Evolutionary conservation across 305 asterid genomes (phyloP), one percentile per base, ranked within the genome.

Genomic region (Lippia alba): DNA sequence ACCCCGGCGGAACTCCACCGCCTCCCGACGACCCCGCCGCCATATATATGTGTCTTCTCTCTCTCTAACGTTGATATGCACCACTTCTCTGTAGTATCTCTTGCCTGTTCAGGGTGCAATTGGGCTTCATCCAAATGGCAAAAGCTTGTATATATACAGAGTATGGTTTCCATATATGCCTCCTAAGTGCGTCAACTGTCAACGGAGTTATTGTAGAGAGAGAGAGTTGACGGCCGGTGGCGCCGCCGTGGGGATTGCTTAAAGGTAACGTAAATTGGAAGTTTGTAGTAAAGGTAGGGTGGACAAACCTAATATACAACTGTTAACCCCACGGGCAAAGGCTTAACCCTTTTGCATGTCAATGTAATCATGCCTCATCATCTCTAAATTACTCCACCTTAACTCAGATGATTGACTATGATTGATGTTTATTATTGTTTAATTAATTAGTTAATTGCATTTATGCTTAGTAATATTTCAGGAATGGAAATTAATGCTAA

Each of bases 1-100:
- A 90, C 48, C 97, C 97, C 0, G 97, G 97, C 0, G 97, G 97
- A 72, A 90, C 97, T 3, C 93, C 96, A 0, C 96, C 91, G 15
- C 82, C 87, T 1, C 80, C 78, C 4, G 89, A 82, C 56, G 95
- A 70, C 62, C 81, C 83, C 82, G 82, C 58, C 85, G 78, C 81
- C 68, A 30, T 39, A 10, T 44, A 2, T 30, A 44, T 9, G 9
- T 53, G 4, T 53, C 1, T 53, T 36, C 20, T 18, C 48, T 61
- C 61, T 33, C 56, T 56, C 71, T 61, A 30, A 24, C 1, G 30
- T 24, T 24, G 30, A 24, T 24, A 24, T 24, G 30, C 30, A 24
- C 30, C 30, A 24, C 30, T 24, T 61, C 57, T 41, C 14, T 18
- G 17, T 14, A 48, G 20, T 0, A 2, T 36, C 41, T 36, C 2